A percentile compares a stretch with the other conserved stretches of the same genome.
Evolutionary conservation across 179 eudicot species (phyloP).

Genomic region (Actinidia arguta): DNA sequence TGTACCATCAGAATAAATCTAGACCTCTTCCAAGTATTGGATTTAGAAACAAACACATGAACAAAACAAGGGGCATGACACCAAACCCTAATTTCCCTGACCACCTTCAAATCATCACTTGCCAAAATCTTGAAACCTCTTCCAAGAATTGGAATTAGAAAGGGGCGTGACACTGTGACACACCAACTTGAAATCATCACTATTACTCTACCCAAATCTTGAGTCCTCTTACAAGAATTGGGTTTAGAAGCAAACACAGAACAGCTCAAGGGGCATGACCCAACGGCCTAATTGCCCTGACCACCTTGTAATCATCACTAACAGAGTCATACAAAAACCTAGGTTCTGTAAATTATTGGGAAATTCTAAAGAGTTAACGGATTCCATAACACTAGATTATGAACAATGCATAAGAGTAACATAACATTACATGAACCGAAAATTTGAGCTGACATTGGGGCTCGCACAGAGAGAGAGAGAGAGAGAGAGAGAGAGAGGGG

Average conservation of each 20-base stretch:
- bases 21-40: not conserved
- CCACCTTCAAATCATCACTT: not conserved
- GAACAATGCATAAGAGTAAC: not conserved
- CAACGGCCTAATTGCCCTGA: not conserved
- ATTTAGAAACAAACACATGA: not conserved
- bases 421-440: not conserved
- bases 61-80: not conserved
- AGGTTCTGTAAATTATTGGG: not conserved
- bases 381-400: not conserved
- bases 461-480: not conserved
- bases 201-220: too few species aligned
- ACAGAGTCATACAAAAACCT: not conserved
- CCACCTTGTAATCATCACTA: slow-evolving; percentile 10
- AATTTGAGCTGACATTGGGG: not conserved
- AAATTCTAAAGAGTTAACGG: not conserved
- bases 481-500: not conserved
- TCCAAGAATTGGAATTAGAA: too few species aligned
- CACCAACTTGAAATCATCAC: too few species aligned
- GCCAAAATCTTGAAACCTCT: not conserved
- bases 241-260: not conserved
- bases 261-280: not conserved
- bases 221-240: too few species aligned
- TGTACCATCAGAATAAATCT: not conserved
- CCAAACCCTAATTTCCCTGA: not conserved
- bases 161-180: too few species aligned